Evolutionary conservation across 73 alveolate genomes (phyloP).

Genomic region (Effrenium voratum): DNA sequence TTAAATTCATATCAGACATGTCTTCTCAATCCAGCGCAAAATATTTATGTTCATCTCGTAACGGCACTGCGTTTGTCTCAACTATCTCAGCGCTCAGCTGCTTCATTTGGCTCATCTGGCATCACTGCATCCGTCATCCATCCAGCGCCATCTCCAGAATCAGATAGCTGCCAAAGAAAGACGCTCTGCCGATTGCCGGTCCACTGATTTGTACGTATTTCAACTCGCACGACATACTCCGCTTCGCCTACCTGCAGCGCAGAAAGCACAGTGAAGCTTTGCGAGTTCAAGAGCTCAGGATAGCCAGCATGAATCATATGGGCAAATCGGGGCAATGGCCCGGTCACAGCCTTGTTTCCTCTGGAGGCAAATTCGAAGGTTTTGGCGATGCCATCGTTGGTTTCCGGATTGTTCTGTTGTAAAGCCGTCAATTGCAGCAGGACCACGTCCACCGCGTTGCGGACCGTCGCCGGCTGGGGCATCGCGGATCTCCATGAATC

Average conservation of each 20-base stretch:
- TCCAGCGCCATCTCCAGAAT: slow-evolving; percentile 34
- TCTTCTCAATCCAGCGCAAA: too few species aligned
- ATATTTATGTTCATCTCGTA: too few species aligned
- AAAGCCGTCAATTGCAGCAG: slow-evolving; percentile 40
- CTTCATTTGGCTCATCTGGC: slow-evolving; percentile 55
- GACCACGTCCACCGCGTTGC: slow-evolving; percentile 28
- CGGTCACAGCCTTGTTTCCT: slow-evolving; percentile 59
- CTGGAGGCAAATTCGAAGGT: slow-evolving; percentile 46
- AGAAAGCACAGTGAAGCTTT: slow-evolving; percentile 39
- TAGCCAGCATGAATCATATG: slow-evolving; percentile 43
- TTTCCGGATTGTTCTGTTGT: slow-evolving; percentile 21
- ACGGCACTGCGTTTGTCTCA: too few species aligned
- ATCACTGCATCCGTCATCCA: slow-evolving; percentile 63
- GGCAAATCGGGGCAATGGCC: slow-evolving; percentile 68
- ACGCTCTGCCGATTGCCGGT: not conserved
- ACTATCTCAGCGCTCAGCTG: too few species aligned
- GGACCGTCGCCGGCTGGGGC: not conserved
- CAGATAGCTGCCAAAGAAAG: slow-evolving; percentile 43
- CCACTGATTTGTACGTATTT: not conserved
- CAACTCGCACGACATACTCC: slow-evolving; percentile 44
- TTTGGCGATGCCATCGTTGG: slow-evolving; percentile 43
- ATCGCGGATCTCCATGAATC: slow-evolving; percentile 2
- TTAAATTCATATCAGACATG: too few species aligned
- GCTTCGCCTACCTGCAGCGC: slow-evolving; percentile 33
- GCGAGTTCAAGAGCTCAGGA: slow-evolving; percentile 16